Percentiles rank a stretch among this genome's conserved stretches.
Evolutionary conservation across 2,329 filamentous ascomycete species (phyloP).

Genomic region (Helminthosporium solani): DNA sequence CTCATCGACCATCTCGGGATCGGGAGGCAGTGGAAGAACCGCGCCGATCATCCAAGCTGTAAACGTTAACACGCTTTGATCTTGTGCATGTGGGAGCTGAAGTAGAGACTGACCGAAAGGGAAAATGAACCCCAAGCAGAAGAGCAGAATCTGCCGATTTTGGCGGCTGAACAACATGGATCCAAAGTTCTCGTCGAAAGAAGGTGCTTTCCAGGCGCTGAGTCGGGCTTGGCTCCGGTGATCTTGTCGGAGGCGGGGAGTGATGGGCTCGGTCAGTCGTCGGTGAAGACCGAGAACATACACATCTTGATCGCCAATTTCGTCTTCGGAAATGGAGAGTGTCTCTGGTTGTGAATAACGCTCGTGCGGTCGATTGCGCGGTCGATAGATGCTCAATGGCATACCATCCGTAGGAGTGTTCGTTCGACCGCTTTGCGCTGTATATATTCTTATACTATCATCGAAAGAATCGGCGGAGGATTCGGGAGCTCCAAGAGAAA

Average conservation of each 20-base stretch:
- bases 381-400: slow-evolving; percentile 39
- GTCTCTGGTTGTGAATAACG: slow-evolving; percentile 32
- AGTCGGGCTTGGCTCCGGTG: slow-evolving; percentile 49
- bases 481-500: slow-evolving; percentile 36
- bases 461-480: slow-evolving; percentile 33
- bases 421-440: slow-evolving; percentile 40
- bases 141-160: slow-evolving; percentile 73
- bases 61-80: slow-evolving; percentile 17
- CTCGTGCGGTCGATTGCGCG: slow-evolving; percentile 40
- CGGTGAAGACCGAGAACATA: slow-evolving; percentile 31
- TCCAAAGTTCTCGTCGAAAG: slow-evolving; percentile 63
- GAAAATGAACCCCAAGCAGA: slow-evolving; percentile 74
- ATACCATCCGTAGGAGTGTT: slow-evolving; percentile 41
- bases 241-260: slow-evolving; percentile 41
- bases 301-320: slow-evolving; percentile 30
- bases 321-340: slow-evolving; percentile 31
- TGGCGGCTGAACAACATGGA: slow-evolving; percentile 63
- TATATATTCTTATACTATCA: slow-evolving; percentile 31
- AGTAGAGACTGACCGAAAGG: slow-evolving; percentile 54
- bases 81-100: slow-evolving; percentile 12
- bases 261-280: slow-evolving; percentile 31
- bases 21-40: slow-evolving; percentile 68
- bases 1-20: slow-evolving; percentile 55
- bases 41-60: slow-evolving; percentile 78
- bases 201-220: slow-evolving; percentile 73